These are phyloP conservation scores for Stachybotrys chlorohalonatus DNA, from an alignment of 2,329 filamentous ascomycete species.

Conservation along the genomic window DNA sequence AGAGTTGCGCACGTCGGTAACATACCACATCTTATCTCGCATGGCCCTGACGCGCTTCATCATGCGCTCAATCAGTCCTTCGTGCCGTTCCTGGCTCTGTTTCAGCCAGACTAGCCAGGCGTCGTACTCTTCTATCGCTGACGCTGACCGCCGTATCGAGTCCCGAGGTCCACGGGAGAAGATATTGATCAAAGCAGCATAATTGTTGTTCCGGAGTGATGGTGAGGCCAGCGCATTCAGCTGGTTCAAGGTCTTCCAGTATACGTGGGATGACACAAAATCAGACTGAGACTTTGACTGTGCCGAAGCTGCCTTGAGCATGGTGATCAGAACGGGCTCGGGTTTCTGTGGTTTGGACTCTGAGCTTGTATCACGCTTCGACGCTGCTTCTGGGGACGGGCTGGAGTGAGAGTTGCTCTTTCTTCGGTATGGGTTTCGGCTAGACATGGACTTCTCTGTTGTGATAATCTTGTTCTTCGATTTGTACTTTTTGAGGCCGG, in stretches of 20 bases:
- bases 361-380: constrained; percentile 1
- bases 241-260: constrained; percentile 74
- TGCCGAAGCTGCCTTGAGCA: constrained; percentile 68
- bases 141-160: constrained; percentile 58
- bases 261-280: constrained; percentile 75
- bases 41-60: constrained; percentile 65
- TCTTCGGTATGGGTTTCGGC: constrained; percentile 49
- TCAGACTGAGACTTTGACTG: constrained; percentile 73
- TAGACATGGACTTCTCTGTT: constrained; percentile 40
- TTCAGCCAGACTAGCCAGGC: constrained; percentile 79
- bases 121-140: constrained; percentile 69
- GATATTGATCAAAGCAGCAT: constrained; percentile 63
- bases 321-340: constrained; percentile 53
- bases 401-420: constrained; percentile 11
- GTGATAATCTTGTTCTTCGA: constrained; percentile 51
- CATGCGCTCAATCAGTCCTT: constrained; percentile 64
- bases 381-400: constrained; percentile 4
- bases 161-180: constrained; percentile 64
- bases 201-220: constrained; percentile 57
- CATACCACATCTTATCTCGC: constrained; percentile 98
- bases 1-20: constrained; percentile 86
- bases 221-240: constrained; percentile 54
- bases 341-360: constrained; percentile 25
- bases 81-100: constrained; percentile 70
- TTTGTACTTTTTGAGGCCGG: constrained; percentile 48